Base-by-base conservation (phyloP, 768 basidiomycete genomes). In the Mycena filopes region DNA sequence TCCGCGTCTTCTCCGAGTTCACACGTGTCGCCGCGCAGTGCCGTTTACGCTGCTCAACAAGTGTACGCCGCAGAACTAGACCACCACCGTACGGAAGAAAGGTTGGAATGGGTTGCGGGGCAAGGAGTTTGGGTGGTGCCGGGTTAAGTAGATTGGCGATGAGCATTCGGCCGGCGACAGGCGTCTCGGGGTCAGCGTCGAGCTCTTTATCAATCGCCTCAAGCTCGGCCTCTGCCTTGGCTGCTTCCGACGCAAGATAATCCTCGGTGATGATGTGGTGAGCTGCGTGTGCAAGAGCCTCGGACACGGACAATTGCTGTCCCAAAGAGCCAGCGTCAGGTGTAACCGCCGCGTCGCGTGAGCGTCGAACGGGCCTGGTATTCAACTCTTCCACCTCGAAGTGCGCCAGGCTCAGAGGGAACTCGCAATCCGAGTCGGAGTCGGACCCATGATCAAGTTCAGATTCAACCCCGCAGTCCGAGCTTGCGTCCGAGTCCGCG, bases 21-120 rank as follows among this genome's bases (percentile, higher is more conserved):
- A 59, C 57, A 4, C 20, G 6, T 3, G 59, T 53, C 16, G 8
- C 13, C 1, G 59, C 59, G 38, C 59, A 60, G 40, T 60, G 59
- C 10, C 50, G 28, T 16, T 5, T 7, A 13, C 60, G 60, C 51
- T 61, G 60, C 1, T 7, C 31, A 4, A 47, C 51, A 6, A 61
- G 10, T 10, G 8, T 43, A 1, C 48, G 33, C 15, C 3, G 25
- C 15, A 26, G 23, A 2, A 12, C 6, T 20, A 21, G 31, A 25
- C 6, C 20, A 7, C 13, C 18, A 25, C 18, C 18, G 36, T 1
- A 36, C 43, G 11, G 31, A 29, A n/a, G 46, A 46, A 20, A 48
- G 48, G 33, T 48, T 23, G 18, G 48, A 26, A 40, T 26, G 2
- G 21, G 57, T n/a, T n/a, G n/a, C n/a, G n/a, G n/a, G n/a, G n/a